Evolutionary conservation across 148 eudicot genomes (phyloP).

Genomic region (Polygonum maritimum): DNA sequence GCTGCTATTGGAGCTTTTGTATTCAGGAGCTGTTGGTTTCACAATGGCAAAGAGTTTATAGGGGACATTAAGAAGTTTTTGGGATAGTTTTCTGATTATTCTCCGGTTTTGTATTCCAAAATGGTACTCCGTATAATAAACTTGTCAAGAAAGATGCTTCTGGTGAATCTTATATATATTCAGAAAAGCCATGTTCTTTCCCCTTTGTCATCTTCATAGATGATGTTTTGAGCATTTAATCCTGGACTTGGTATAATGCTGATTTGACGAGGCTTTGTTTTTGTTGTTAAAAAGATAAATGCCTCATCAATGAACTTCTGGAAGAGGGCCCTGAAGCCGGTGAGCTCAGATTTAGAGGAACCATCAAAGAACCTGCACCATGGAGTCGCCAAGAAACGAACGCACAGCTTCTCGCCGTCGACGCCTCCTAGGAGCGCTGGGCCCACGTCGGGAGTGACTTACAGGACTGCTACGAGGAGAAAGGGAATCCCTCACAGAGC

Average conservation of each 20-base stretch:
- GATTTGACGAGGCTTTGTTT: not conserved
- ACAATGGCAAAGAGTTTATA: not conserved
- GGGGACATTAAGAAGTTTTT: no score
- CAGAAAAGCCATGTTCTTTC: no score
- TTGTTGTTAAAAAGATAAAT: not conserved
- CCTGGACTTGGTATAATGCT: not conserved
- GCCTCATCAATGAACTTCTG: constrained; percentile 12
- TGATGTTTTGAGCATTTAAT: not conserved
- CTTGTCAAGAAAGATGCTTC: not conserved
- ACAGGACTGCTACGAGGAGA: constrained; percentile 11
- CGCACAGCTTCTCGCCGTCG: constrained; percentile 7
- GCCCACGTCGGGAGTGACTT: not conserved
- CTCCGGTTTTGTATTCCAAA: not conserved
- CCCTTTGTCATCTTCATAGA: not conserved
- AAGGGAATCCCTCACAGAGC: constrained; percentile 16
- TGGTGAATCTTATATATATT: not conserved
- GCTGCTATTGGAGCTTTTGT: not conserved
- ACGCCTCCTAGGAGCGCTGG: constrained; percentile 9
- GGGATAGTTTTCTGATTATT: not conserved
- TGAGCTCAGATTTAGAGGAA: constrained; percentile 2
- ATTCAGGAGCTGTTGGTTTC: not conserved
- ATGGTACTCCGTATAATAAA: not conserved
- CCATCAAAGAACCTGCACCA: not conserved
- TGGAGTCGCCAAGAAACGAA: not conserved
- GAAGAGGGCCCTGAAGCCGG: constrained; percentile 1